Evolutionary conservation across 2,329 filamentous ascomycete genomes (phyloP).

Genomic region (Tolypocladium amazonense): DNA sequence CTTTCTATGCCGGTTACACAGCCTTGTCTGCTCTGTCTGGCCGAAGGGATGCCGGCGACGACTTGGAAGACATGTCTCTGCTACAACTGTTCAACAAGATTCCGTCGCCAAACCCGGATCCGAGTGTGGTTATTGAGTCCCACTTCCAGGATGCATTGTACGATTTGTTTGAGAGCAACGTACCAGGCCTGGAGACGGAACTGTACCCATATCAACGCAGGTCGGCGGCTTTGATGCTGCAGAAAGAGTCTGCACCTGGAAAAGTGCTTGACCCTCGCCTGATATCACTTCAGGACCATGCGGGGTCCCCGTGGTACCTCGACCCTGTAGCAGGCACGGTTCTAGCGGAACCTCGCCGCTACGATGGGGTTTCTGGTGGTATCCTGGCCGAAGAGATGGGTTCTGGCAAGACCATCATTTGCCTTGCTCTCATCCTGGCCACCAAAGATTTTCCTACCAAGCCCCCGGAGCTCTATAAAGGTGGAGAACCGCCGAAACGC

Average conservation of each 20-base stretch:
- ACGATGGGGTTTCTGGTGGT: constrained; percentile 66
- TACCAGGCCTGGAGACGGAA: constrained; percentile 50
- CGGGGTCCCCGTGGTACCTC: constrained; percentile 56
- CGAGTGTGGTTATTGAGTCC: constrained; percentile 33
- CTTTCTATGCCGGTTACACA: background rate
- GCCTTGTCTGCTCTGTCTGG: background rate
- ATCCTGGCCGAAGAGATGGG: constrained; percentile 76
- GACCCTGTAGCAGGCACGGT: constrained; percentile 54
- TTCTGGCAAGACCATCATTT: constrained; percentile 80
- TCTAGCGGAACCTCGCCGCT: constrained; percentile 55
- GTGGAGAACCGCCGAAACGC: constrained; percentile 24
- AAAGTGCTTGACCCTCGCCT: constrained; percentile 65
- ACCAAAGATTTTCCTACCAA: constrained; percentile 59
- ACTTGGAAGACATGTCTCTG: constrained; percentile 41
- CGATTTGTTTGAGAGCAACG: constrained; percentile 39
- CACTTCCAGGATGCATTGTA: constrained; percentile 43
- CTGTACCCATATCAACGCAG: constrained; percentile 72
- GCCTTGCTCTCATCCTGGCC: constrained; percentile 64
- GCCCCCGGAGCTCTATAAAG: constrained; percentile 51
- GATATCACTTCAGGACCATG: constrained; percentile 46
- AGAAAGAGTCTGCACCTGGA: constrained; percentile 59
- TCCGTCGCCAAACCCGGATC: constrained; percentile 54
- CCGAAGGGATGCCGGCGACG: constrained; percentile 22
- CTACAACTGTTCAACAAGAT: constrained; percentile 65
- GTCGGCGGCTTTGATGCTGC: constrained; percentile 74